Base-by-base conservation (phyloP, 768 basidiomycete genomes). In the Serpula lacrymans region DNA sequence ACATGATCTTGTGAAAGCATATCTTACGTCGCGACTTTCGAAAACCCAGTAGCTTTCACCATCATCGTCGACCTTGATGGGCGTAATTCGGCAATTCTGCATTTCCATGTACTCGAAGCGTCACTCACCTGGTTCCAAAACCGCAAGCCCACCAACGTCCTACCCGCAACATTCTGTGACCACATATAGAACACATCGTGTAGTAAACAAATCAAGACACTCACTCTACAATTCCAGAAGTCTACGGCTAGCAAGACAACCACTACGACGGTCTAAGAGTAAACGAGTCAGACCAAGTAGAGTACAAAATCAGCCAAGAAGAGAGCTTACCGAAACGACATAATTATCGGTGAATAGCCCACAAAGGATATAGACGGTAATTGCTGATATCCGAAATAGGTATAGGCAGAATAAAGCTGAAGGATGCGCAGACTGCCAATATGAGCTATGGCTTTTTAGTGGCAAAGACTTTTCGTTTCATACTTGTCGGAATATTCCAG, bases 21-120 rank as follows among this genome's bases (percentile, higher is more conserved):
- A n/a, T 31, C 87, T 57, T 64, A 95, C 95, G 63, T 97, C 94
- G 55, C 94, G 78, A 54, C 87, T 88, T 66, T 99, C 96, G 50
- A 99, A 99, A 9, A 99, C 94, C 96, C 96, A 99, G 52, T 84
- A 94, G 62, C 74, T 79, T 62, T 95, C 89, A 2, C 96, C 96
- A 49, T 97, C 93, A 39, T 97, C 93, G 54, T 98, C 93, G 11
- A 98, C 92, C 83, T 87, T 45, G 26, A 31, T 27, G 45, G 47
- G 38, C 17, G 5, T 9, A 11, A n/a, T n/a, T n/a, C n/a, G n/a
- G n/a, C n/a, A n/a, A n/a, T n/a, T n/a, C n/a, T 35, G 24, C 10
- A 18, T 37, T 22, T 27, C 13, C 9, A 7, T 11, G 18, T 4
- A 33, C 18, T 10, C n/a, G 14, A 14, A 22, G 2, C 31, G 37